A percentile compares a stretch with the other conserved stretches of the same genome.
These are phyloP conservation scores for Kickxella alabastrina DNA, from an alignment of 192 early-diverging fungal species.

Conservation along the genomic window DNA sequence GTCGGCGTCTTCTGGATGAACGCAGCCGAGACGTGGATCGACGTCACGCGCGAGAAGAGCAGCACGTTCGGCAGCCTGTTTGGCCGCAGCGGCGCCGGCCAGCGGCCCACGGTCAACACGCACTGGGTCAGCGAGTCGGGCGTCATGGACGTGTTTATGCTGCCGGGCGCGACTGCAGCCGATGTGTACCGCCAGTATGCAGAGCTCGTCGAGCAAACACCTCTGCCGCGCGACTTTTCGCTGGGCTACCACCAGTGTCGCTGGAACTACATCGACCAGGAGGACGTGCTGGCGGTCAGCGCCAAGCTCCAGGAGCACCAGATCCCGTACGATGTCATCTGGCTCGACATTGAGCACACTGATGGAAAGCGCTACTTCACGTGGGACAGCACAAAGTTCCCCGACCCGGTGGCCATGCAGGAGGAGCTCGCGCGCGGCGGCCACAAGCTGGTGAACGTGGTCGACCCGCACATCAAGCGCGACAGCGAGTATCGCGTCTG, in stretches of 20 bases:
- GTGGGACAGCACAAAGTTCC: slow-evolving; percentile 91
- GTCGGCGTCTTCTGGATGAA: slow-evolving; percentile 91
- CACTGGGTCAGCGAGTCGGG: slow-evolving; percentile 97
- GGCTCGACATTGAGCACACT: slow-evolving; percentile 99
- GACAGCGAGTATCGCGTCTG: slow-evolving; percentile 72
- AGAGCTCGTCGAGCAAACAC: slow-evolving; percentile 71
- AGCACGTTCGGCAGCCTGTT: slow-evolving; percentile 28
- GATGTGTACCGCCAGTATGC: slow-evolving; percentile 74
- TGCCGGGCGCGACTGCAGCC: slow-evolving; percentile 65
- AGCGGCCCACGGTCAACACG: slow-evolving; percentile 45
- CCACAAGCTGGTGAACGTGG: slow-evolving; percentile 83
- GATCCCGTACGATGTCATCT: slow-evolving; percentile 97
- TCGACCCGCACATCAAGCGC: slow-evolving; percentile 96
- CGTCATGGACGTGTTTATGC: slow-evolving; percentile 81
- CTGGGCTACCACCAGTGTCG: slow-evolving; percentile 95
- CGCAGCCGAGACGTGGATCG: slow-evolving; percentile 97
- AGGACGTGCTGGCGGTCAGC: slow-evolving; percentile 83
- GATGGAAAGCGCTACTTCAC: slow-evolving; percentile 97
- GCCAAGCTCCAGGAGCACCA: slow-evolving; percentile 82
- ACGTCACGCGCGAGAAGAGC: slow-evolving; percentile 69
- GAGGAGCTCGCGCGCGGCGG: slow-evolving; percentile 65
- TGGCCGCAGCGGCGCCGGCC: slow-evolving; percentile 19
- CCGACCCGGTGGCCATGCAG: slow-evolving; percentile 83
- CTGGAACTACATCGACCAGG: slow-evolving; percentile 95
- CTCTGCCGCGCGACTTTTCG: slow-evolving; percentile 84